Evolutionary conservation across 2,329 filamentous ascomycete species (phyloP), one percentile per base, ranked within the genome.

Genomic region (Lachnellula suecica): DNA sequence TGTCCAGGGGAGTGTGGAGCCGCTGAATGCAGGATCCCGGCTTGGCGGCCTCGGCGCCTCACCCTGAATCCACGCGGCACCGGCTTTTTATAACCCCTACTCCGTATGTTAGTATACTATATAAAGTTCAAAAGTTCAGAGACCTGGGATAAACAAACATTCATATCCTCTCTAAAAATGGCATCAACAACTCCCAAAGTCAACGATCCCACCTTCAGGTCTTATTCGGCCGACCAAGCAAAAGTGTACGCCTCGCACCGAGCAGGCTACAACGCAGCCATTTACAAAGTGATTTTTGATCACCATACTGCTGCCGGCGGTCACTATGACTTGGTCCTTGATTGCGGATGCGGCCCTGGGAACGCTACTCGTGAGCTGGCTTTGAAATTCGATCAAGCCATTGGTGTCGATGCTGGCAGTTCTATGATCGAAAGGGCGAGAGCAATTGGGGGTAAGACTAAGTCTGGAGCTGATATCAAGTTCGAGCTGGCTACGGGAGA

Each of bases 261-360:
- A 6, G 47, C 53, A 1, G 47, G 50, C 2, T 66, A 63, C 41
- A 31, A 58, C 1, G 42, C 54, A 15, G 38, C 46, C 4, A 25
- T 68, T 5, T 59, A 64, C 35, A 29, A 63, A 2, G 47, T 54
- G 10, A 49, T 66, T 24, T 37, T 66, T 4, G 24, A 48, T 7
- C 57, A 65, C 15, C 66, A 69, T 40, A 35, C 49, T 9, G 29
- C 48, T 13, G 59, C 55, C 2, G 57, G 59, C 35, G 59, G 66
- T 34, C 17, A 57, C 43, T 48, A 60, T 47, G 38, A 59, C 41
- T 19, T 61, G 20, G 38, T 66, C 1, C 53, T 69, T 9, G 67
- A 70, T 47, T 54, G 62, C 31, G 67, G 67, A 7, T 69, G 64
- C 52, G 67, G 66, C 2, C 65, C 66, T 9, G 67, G 66, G 6